phyloP scores from a whole-genome alignment of 768 basidiomycete species.

The Kwoniella sp. region DNA sequence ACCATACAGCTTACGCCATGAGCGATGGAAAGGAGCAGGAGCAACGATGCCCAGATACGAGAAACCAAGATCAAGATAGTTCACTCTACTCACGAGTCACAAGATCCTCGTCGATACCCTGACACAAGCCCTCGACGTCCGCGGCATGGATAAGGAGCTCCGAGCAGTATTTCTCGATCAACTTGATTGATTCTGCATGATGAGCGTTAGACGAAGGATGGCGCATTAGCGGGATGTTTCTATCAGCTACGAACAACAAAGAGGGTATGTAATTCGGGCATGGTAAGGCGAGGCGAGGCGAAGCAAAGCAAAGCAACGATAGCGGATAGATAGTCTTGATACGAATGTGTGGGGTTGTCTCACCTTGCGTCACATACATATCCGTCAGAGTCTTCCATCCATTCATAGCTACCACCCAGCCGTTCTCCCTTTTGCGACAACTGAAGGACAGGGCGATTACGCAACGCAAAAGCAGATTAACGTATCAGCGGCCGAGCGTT shows the following conservation, averaged over 20 bases:
- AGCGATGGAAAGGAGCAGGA: no score
- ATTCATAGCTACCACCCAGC: slow-evolving; percentile 97
- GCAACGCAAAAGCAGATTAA: no score
- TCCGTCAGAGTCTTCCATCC: slow-evolving; percentile 97
- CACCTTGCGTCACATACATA: slow-evolving; percentile 69
- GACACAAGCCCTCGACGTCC: slow-evolving; percentile 96
- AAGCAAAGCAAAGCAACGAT: no score
- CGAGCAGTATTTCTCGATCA: slow-evolving; percentile 80
- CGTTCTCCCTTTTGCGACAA: slow-evolving; percentile 73
- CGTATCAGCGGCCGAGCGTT: not conserved
- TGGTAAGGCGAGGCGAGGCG: no score
- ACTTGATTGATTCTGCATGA: slow-evolving; percentile 71
- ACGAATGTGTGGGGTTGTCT: no score
- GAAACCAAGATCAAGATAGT: no score
- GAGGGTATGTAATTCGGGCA: no score
- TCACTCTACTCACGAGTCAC: slow-evolving; percentile 66
- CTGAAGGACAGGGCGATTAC: slow-evolving; percentile 62
- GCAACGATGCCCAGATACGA: not conserved
- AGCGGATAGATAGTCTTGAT: no score
- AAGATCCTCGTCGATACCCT: slow-evolving; percentile 89
- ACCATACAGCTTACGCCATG: not conserved
- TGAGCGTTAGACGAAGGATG: not conserved
- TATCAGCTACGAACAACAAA: no score
- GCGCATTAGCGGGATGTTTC: no score
- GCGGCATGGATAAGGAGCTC: slow-evolving; percentile 96